Evolutionary conservation across 1,284 basidiomycete species (phyloP), one percentile per base, ranked within the genome.

Genomic region (Thecaphora frezii): DNA sequence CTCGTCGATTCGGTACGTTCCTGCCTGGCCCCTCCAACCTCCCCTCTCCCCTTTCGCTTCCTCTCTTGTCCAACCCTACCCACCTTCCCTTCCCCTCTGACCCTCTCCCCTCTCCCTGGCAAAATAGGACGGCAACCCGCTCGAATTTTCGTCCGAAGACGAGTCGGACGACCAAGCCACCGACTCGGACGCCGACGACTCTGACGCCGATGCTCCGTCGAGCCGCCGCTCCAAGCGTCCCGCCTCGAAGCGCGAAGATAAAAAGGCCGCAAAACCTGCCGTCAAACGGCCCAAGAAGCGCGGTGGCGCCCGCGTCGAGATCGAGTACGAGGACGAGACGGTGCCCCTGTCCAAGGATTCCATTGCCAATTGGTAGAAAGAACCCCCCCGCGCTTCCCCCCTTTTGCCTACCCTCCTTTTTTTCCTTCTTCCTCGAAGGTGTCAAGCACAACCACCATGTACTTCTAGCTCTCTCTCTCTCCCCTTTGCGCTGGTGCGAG

Each of bases 251-350:
- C 33, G 43, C 14, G 30, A 56, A 59, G 39, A 38, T 21, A n/a
- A 21, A 24, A 30, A 46, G 43, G n/a, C 16, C 25, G 26, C 48
- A 28, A 30, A 14, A 30, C 8, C 28, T 8, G 28, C 28, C 8
- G 7, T 16, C 8, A 36, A 36, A 14, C 33, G 33, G 8, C 33
- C 12, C 33, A 36, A 36, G 33, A 16, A 16, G 12, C 5, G 33
- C 13, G 33, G 7, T 64, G 88, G 87, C 23, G 88, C 91, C 9
- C 85, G 87, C 66, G 88, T 97, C 79, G 76, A 78, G 48, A 88
- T 97, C 79, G 93, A 97, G 81, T 94, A 96, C 86, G 93, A 93
- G 77, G 85, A 88, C 69, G 90, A 96, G 82, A 85, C 90, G 76
- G 91, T 91, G 80, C 83, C 83, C n/a, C 77, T 83, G 46, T 81